Evolutionary conservation across 352 stramenopile species (phyloP).

Genomic region (Globisporangium mamillatum): DNA sequence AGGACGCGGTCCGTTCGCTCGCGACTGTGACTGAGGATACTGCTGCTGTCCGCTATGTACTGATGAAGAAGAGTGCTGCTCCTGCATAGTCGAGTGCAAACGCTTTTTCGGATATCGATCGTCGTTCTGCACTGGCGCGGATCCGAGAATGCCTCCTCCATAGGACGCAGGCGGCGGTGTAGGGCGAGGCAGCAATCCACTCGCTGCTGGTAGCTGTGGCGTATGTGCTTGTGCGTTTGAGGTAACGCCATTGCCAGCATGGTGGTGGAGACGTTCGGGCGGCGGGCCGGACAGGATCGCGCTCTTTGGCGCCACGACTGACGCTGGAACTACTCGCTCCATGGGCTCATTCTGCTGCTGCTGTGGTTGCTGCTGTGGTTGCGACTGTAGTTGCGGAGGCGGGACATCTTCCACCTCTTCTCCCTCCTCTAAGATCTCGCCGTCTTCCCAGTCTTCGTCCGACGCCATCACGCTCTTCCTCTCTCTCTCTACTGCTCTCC

Average conservation of each 20-base stretch:
- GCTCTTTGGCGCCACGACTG: slow-evolving; percentile 3
- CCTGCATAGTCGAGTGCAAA: slow-evolving; percentile 28
- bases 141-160: slow-evolving; percentile 9
- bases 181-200: neutral
- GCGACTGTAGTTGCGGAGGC: neutral
- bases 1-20: slow-evolving; percentile 9
- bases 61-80: neutral
- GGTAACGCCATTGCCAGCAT: neutral
- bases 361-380: slow-evolving; percentile 17
- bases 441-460: slow-evolving; percentile 61
- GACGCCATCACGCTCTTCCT: slow-evolving; percentile 15
- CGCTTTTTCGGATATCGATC: slow-evolving; percentile 25
- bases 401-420: slow-evolving; percentile 30
- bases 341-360: slow-evolving; percentile 16
- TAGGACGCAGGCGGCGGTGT: neutral
- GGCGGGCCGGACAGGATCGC: slow-evolving; percentile 14
- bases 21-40: slow-evolving; percentile 1
- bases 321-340: slow-evolving; percentile 2
- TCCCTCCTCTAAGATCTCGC: slow-evolving; percentile 71
- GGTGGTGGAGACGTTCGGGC: slow-evolving; percentile 3
- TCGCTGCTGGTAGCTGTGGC: neutral
- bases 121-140: neutral
- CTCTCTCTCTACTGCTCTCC: neutral
- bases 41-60: neutral
- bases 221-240: neutral